These are phyloP conservation scores for Blastobotrys capitulatus DNA, from an alignment of 1,139 yeast genomes.

Conservation along the genomic window DNA sequence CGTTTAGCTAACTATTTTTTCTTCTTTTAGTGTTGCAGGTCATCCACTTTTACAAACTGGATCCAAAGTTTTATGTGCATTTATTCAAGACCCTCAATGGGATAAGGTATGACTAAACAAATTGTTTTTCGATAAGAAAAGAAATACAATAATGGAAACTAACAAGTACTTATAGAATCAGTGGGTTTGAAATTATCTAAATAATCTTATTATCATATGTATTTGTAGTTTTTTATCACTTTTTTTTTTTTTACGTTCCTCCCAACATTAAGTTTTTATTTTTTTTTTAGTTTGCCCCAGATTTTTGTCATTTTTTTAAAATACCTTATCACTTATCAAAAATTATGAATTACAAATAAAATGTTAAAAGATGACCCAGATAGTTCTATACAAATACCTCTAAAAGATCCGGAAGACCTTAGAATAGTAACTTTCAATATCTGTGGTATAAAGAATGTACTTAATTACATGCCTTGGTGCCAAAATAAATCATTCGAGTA, in stretches of 20 bases:
- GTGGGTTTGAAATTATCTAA: conserved; percentile 19
- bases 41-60: conserved; percentile 94
- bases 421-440: conserved; percentile 74
- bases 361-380: too few species aligned
- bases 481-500: conserved; percentile 42
- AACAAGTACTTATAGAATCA: conserved; percentile 23
- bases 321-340: too few species aligned
- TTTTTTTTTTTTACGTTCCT: too few species aligned
- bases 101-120: conserved; percentile 48
- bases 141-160: too few species aligned
- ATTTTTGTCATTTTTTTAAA: too few species aligned
- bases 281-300: too few species aligned
- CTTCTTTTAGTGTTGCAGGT: conserved; percentile 59
- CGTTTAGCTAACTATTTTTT: not conserved
- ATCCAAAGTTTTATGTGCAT: conserved; percentile 72
- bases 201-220: too few species aligned
- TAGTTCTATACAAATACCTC: not conserved
- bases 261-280: too few species aligned
- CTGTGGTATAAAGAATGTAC: conserved; percentile 74
- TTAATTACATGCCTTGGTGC: conserved; percentile 82
- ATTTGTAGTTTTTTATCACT: too few species aligned
- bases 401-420: not conserved
- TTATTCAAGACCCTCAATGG: conserved; percentile 86
- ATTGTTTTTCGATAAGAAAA: too few species aligned
- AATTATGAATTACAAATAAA: too few species aligned